phyloP scores from a whole-genome alignment of 139 green algal species.

The Axilococcus clingmanii region DNA sequence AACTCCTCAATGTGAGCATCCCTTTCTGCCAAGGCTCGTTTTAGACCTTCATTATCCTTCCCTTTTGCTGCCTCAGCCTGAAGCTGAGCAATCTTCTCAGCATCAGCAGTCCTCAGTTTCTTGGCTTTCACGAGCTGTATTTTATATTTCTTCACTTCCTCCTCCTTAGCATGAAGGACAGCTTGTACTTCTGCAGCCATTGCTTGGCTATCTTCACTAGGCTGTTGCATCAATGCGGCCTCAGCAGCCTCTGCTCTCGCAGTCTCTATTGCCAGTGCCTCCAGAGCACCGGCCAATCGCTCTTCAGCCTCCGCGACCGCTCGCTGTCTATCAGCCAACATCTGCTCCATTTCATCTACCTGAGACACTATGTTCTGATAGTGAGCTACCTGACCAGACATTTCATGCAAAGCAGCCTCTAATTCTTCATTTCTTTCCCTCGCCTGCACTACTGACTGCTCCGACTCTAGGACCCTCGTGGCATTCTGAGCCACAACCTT shows the following conservation, averaged over 20 bases:
- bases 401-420: neutral
- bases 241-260: neutral
- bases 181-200: neutral
- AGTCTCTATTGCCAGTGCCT: neutral
- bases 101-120: slow-evolving; percentile 1
- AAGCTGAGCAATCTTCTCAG: slow-evolving; percentile 8
- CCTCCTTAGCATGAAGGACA: slow-evolving; percentile 1
- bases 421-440: neutral
- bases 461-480: neutral
- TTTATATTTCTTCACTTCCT: slow-evolving; percentile 11
- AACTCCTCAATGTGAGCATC: slow-evolving; percentile 4
- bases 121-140: slow-evolving; percentile 10
- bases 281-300: neutral
- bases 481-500: neutral
- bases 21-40: neutral
- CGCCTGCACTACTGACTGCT: neutral
- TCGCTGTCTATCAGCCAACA: neutral
- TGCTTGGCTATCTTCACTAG: too few species aligned
- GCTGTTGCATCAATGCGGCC: neutral
- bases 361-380: neutral
- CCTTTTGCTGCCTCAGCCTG: neutral
- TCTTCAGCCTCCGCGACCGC: neutral
- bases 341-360: neutral
- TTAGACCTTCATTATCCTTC: neutral
- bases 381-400: neutral